Evolutionary conservation across 2,329 filamentous ascomycete species (phyloP).

Genomic region (Davidsoniella australis): DNA sequence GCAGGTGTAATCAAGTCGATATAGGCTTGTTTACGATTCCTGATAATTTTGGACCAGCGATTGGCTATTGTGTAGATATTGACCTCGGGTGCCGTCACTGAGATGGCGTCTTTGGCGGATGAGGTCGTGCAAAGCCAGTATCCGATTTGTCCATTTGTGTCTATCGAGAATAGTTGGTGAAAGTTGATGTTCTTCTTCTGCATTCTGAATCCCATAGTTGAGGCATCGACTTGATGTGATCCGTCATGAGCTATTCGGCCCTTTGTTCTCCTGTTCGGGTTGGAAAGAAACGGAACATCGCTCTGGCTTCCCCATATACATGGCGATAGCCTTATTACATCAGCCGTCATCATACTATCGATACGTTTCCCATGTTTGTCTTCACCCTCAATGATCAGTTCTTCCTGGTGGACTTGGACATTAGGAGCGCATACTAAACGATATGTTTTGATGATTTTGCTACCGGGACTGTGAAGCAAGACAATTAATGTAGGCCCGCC

Average conservation of each 20-base stretch:
- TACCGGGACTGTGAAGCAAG: no score
- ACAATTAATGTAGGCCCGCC: no score
- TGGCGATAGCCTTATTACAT: not conserved
- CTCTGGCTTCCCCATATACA: slow-evolving; percentile 7
- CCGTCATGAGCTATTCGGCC: not conserved
- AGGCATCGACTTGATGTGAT: not conserved
- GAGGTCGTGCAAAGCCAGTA: slow-evolving; percentile 22
- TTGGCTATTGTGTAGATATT: slow-evolving; percentile 5
- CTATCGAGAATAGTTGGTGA: slow-evolving; percentile 29
- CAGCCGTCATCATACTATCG: not conserved
- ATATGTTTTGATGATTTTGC: no score
- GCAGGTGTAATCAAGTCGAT: slow-evolving; percentile 16
- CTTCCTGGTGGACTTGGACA: slow-evolving; percentile 1
- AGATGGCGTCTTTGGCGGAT: slow-evolving; percentile 5
- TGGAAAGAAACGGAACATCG: slow-evolving; percentile 4
- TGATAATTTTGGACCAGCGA: slow-evolving; percentile 7
- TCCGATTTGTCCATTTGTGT: slow-evolving; percentile 25
- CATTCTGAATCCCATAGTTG: slow-evolving; percentile 18
- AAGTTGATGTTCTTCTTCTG: slow-evolving; percentile 23
- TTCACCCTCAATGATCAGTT: not conserved
- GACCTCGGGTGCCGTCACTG: slow-evolving; percentile 1
- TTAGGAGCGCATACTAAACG: not conserved
- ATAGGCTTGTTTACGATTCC: slow-evolving; percentile 6
- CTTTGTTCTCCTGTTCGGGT: not conserved
- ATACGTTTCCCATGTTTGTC: not conserved